A percentile compares a stretch with the other conserved stretches of the same genome.
Conservation (phyloP, 2,329 filamentous ascomycete species). For the Alternaria gansuensis region DNA sequence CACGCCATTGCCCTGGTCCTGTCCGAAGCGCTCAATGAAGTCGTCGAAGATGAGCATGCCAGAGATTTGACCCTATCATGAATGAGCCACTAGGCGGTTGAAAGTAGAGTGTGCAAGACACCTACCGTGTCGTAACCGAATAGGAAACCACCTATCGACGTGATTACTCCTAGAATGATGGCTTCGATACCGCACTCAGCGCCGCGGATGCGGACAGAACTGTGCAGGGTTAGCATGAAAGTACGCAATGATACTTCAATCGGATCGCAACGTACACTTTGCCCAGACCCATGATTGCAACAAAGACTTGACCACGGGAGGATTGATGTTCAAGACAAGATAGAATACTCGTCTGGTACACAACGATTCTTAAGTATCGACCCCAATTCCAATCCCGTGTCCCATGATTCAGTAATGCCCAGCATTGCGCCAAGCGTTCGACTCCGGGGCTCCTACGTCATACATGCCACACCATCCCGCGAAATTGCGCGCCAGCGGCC, state of each 20-base stretch:
- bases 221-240: constrained; percentile 22
- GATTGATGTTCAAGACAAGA: constrained; percentile 8
- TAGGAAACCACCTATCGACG: constrained; percentile 68
- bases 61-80: constrained; percentile 44
- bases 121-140: constrained; percentile 69
- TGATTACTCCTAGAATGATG: constrained; percentile 64
- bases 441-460: constrained; percentile 32
- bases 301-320: constrained; percentile 7
- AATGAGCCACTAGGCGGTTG: background rate
- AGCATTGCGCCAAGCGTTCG: constrained; percentile 34
- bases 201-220: constrained; percentile 43
- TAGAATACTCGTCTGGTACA: constrained; percentile 14
- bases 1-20: constrained; percentile 53
- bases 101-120: background rate
- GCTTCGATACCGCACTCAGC: constrained; percentile 49
- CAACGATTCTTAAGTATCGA: constrained; percentile 29
- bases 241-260: background rate
- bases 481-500: constrained; percentile 17
- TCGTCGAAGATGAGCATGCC: constrained; percentile 57
- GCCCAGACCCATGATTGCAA: constrained; percentile 39
- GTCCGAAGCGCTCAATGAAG: constrained; percentile 66
- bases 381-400: constrained; percentile 21
- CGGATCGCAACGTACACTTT: constrained; percentile 25
- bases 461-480: constrained; percentile 34
- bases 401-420: constrained; percentile 37